Evolutionary conservation across 1,139 yeast genomes (phyloP).

Genomic region (Geotrichum restrictum): DNA sequence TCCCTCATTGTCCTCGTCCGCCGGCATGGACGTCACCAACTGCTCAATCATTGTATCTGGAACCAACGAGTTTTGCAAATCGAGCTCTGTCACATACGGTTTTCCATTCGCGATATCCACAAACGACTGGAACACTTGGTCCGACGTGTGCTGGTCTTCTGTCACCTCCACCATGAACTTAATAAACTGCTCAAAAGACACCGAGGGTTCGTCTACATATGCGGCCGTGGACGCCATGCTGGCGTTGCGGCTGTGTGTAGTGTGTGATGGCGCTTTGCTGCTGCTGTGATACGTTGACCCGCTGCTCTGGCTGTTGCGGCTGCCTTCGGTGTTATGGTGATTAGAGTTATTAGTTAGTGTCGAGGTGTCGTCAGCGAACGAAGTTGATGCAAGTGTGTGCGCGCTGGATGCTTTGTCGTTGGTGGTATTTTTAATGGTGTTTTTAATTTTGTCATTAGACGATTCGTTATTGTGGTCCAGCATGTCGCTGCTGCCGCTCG

Average conservation of each 20-base stretch:
- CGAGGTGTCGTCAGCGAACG: neutral
- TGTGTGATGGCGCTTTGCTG: neutral
- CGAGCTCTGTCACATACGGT: slow-evolving; percentile 42
- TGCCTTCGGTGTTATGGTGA: too few species aligned
- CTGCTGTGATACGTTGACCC: neutral
- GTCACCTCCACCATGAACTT: slow-evolving; percentile 42
- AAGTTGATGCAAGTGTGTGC: neutral
- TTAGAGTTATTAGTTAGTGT: neutral
- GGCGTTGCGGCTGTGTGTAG: slow-evolving; percentile 5
- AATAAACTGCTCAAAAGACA: slow-evolving; percentile 42
- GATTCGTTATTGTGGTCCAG: neutral
- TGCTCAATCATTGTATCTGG: slow-evolving; percentile 39
- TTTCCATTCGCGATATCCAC: slow-evolving; percentile 43
- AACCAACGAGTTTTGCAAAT: slow-evolving; percentile 39
- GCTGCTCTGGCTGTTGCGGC: too few species aligned
- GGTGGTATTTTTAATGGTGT: neutral
- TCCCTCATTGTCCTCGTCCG: slow-evolving; percentile 11
- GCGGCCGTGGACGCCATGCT: slow-evolving; percentile 1
- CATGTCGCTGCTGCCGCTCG: slow-evolving; percentile 21
- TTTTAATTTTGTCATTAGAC: neutral
- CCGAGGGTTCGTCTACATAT: slow-evolving; percentile 23
- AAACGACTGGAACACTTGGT: slow-evolving; percentile 42
- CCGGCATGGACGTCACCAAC: slow-evolving; percentile 36
- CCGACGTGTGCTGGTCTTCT: slow-evolving; percentile 42
- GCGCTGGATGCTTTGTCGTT: neutral